Percentiles rank a stretch among this genome's conserved stretches.
These are phyloP conservation scores for Saxophila tyrrhenica DNA, from an alignment of 495 filamentous ascomycete genomes.

Conservation along the genomic window DNA sequence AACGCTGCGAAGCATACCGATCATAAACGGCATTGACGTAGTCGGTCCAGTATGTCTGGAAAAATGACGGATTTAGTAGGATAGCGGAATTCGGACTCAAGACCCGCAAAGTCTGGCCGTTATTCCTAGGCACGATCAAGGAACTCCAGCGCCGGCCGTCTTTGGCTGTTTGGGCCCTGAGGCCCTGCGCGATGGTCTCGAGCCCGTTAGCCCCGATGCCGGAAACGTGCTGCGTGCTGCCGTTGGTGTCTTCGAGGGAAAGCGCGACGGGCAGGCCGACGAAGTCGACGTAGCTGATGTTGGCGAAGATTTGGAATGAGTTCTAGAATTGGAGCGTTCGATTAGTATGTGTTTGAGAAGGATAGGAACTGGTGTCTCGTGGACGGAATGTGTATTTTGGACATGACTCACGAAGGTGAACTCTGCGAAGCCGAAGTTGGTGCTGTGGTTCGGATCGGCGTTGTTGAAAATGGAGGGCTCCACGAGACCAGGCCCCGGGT, in stretches of 20 bases:
- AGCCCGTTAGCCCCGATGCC: conserved; percentile 31
- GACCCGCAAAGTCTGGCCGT: conserved; percentile 31
- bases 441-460: conserved; percentile 31
- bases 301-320: conserved; percentile 34
- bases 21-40: conserved; percentile 37
- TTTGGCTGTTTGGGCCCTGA: conserved; percentile 25
- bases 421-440: conserved; percentile 40
- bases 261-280: conserved; percentile 35
- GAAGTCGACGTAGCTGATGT: conserved; percentile 41
- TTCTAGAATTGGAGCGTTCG: no score
- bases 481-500: conserved; percentile 27
- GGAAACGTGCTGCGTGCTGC: conserved; percentile 26
- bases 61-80: conserved; percentile 25
- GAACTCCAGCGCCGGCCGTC: conserved; percentile 35
- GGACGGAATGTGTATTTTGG: no score
- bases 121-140: conserved; percentile 25
- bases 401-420: conserved; percentile 32
- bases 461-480: conserved; percentile 36
- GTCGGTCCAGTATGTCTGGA: conserved; percentile 30
- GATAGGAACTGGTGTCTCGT: no score
- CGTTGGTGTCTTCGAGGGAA: conserved; percentile 23
- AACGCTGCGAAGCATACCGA: conserved; percentile 27
- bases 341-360: no score
- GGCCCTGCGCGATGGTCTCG: conserved; percentile 30
- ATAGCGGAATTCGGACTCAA: conserved; percentile 33